Evolutionary conservation across 2,329 filamentous ascomycete genomes (phyloP).

Genomic region (Aspergillus proliferans): DNA sequence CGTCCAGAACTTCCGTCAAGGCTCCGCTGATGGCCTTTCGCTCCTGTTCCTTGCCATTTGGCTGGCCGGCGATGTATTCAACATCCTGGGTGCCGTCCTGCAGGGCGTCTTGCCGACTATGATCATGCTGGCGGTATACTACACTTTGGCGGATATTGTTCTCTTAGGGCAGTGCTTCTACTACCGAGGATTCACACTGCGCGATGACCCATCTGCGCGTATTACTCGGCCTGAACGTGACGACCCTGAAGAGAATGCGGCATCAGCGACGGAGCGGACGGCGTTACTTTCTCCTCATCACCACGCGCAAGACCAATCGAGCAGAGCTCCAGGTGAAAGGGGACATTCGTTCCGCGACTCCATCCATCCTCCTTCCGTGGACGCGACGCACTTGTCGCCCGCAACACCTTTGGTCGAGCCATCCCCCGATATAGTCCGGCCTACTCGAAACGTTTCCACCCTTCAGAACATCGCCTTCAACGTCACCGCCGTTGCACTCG

Average conservation of each 20-base stretch:
- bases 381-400: slow-evolving; percentile 67
- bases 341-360: slow-evolving; percentile 39
- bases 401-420: slow-evolving; percentile 69
- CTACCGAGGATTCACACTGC: slow-evolving; percentile 69
- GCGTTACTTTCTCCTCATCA: slow-evolving; percentile 19
- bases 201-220: slow-evolving; percentile 21
- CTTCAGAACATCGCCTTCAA: slow-evolving; percentile 62
- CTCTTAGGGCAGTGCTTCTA: slow-evolving; percentile 88
- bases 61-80: slow-evolving; percentile 92
- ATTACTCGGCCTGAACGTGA: slow-evolving; percentile 5
- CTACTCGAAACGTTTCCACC: slow-evolving; percentile 28
- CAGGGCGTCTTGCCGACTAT: slow-evolving; percentile 93
- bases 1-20: slow-evolving; percentile 82
- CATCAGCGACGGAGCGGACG: slow-evolving; percentile 23
- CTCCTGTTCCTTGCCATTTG: slow-evolving; percentile 90
- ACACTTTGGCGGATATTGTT: slow-evolving; percentile 85
- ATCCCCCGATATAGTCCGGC: slow-evolving; percentile 22
- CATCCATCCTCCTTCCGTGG: slow-evolving; percentile 47
- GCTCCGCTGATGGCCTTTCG: slow-evolving; percentile 80
- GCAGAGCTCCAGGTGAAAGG: slow-evolving; percentile 8
- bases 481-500: slow-evolving; percentile 66
- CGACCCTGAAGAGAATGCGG: slow-evolving; percentile 12
- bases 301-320: slow-evolving; percentile 1
- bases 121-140: slow-evolving; percentile 91
- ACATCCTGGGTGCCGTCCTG: slow-evolving; percentile 84